Conservation (phyloP, 2,329 filamentous ascomycete species). For the Pseudogymnoascus sp. region DNA sequence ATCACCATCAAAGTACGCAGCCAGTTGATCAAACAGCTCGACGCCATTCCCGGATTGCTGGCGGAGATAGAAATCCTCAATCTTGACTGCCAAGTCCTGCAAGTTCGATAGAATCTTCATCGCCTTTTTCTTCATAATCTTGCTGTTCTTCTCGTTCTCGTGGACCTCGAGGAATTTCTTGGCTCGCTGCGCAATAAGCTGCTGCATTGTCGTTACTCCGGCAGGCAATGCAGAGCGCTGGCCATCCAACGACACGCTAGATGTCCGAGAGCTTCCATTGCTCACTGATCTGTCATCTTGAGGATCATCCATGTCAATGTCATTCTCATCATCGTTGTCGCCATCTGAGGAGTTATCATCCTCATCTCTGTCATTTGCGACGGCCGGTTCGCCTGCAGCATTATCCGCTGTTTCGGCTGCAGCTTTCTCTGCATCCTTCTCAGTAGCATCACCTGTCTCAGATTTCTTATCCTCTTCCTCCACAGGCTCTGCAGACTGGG, state of each 20-base stretch:
- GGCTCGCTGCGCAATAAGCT: constrained; percentile 67
- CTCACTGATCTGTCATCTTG: constrained; percentile 36
- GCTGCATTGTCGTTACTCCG: constrained; percentile 51
- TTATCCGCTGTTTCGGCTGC: constrained; percentile 14
- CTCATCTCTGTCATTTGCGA: constrained; percentile 24
- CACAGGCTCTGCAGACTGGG: constrained; percentile 32
- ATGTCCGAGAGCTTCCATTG: constrained; percentile 46
- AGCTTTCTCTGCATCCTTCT: constrained; percentile 17
- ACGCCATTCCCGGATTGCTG: constrained; percentile 48
- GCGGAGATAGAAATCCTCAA: constrained; percentile 61
- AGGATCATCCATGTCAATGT: constrained; percentile 42
- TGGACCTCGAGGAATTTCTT: constrained; percentile 78
- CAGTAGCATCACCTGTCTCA: constrained; percentile 13
- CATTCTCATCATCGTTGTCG: constrained; percentile 40
- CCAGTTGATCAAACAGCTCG: constrained; percentile 65
- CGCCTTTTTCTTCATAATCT: constrained; percentile 71
- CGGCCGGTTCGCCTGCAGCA: constrained; percentile 24
- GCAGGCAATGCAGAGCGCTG: constrained; percentile 41
- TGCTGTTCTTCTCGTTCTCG: constrained; percentile 65
- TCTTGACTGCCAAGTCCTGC: constrained; percentile 60
- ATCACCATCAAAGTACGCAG: constrained; percentile 79
- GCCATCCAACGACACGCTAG: constrained; percentile 55
- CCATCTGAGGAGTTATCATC: constrained; percentile 45
- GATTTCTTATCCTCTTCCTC: constrained; percentile 15
- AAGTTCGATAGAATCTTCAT: constrained; percentile 65